phyloP scores from a whole-genome alignment of 208 protist genomes.

The Acanthamoeba rhysodes region DNA sequence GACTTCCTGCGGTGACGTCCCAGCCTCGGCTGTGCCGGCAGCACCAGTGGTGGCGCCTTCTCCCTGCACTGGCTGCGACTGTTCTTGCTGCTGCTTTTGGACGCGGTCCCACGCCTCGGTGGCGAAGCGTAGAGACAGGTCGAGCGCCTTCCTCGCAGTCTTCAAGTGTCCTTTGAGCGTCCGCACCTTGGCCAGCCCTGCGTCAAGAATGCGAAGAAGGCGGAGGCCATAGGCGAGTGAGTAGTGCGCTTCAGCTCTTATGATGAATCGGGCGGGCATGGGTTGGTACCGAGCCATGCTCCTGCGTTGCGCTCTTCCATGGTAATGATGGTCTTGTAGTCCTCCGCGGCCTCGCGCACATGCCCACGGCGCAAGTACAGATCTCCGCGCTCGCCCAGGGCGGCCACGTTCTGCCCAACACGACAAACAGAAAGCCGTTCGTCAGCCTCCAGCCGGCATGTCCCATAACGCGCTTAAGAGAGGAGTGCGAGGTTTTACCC shows the following conservation, averaged over 20 bases:
- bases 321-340: slow-evolving; percentile 5
- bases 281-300: neutral
- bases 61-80: neutral
- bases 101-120: neutral
- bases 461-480: no score
- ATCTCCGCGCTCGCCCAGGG: neutral
- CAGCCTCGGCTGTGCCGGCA: neutral
- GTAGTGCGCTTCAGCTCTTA: neutral
- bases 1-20: no score
- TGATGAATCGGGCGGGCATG: neutral
- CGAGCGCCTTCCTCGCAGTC: slow-evolving; percentile 10
- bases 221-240: neutral
- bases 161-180: neutral
- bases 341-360: neutral
- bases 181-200: slow-evolving; percentile 38
- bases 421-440: no score
- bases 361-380: neutral
- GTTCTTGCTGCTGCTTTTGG: neutral
- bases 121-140: slow-evolving; percentile 18
- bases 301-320: neutral
- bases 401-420: neutral
- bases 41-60: neutral
- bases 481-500: neutral
- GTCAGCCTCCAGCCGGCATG: no score
- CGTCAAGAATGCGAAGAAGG: neutral